A percentile compares a stretch with the other conserved stretches of the same genome.
Conservation (phyloP, 1,284 basidiomycete species). For the Tetrapyrgos nigripes region DNA sequence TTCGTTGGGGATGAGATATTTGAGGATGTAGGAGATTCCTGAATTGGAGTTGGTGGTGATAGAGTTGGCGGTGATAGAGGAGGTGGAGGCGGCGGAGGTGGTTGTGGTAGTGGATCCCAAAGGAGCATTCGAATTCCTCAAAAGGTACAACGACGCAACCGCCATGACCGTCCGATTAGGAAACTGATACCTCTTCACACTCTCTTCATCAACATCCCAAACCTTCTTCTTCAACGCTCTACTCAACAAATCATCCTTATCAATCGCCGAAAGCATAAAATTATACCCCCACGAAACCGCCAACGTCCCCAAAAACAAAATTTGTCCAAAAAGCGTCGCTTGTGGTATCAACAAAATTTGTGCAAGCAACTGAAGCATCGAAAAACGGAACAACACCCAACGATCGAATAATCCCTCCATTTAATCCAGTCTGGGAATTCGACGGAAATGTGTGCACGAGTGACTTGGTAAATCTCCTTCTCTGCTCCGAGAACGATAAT, state of each 20-base stretch:
- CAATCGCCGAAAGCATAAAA: slow-evolving; percentile 34
- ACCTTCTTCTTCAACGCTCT: slow-evolving; percentile 19
- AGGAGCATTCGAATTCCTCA: slow-evolving; percentile 15
- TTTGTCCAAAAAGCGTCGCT: slow-evolving; percentile 36
- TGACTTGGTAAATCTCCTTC: slow-evolving; percentile 36
- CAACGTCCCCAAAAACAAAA: slow-evolving; percentile 35
- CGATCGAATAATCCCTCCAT: slow-evolving; percentile 25
- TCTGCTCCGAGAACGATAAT: slow-evolving; percentile 24
- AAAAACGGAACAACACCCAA: slow-evolving; percentile 33
- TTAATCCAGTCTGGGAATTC: slow-evolving; percentile 24
- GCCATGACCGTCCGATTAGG: slow-evolving; percentile 34
- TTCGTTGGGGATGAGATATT: background rate
- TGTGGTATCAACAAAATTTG: slow-evolving; percentile 38
- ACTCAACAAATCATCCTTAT: slow-evolving; percentile 34
- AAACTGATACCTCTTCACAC: slow-evolving; percentile 30
- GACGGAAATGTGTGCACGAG: slow-evolving; percentile 32
- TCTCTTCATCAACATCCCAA: slow-evolving; percentile 14
- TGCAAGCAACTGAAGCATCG: slow-evolving; percentile 36
- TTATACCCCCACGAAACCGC: slow-evolving; percentile 36
- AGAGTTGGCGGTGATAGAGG: too few species aligned
- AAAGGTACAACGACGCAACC: slow-evolving; percentile 33
- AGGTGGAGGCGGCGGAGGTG: too few species aligned
- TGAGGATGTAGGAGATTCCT: background rate
- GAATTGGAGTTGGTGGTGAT: too few species aligned
- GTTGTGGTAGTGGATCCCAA: too few species aligned